Percentiles rank a stretch among this genome's conserved stretches.
phyloP scores from a whole-genome alignment of 306 rosid genomes.

The Lithocarpus polystachyus region DNA sequence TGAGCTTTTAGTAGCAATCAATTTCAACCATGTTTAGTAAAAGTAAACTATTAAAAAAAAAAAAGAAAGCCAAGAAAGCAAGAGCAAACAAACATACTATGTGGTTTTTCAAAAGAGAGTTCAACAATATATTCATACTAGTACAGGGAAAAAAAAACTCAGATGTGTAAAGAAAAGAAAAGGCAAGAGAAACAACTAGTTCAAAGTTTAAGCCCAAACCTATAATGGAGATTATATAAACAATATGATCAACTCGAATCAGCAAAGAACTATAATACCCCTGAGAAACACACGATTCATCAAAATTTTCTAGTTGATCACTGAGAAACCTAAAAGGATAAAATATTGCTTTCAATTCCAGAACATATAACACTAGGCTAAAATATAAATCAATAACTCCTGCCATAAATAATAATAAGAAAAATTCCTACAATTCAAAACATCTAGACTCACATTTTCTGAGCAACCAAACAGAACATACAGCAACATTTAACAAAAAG shows the following conservation, averaged over 20 bases:
- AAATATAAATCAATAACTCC: not conserved
- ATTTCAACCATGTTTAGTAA: not conserved
- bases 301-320: not conserved
- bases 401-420: not conserved
- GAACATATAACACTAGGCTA: not conserved
- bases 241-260: not conserved
- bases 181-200: not conserved
- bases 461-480: slow-evolving; percentile 6
- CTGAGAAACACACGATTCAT: not conserved
- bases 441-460: not conserved
- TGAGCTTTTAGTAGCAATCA: not conserved
- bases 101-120: not conserved
- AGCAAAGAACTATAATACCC: not conserved
- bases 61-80: not conserved
- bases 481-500: too few relatives aligned
- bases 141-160: not conserved
- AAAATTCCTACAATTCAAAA: not conserved
- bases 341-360: not conserved
- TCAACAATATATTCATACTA: not conserved
- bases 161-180: not conserved
- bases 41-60: not conserved
- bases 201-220: not conserved
- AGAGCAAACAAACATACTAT: not conserved
- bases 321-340: not conserved
- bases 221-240: not conserved